Evolutionary conservation across 805 yeast genomes (phyloP), one percentile per base, ranked within the genome.

Genomic region (Wickerhamomyces xylosicus): DNA sequence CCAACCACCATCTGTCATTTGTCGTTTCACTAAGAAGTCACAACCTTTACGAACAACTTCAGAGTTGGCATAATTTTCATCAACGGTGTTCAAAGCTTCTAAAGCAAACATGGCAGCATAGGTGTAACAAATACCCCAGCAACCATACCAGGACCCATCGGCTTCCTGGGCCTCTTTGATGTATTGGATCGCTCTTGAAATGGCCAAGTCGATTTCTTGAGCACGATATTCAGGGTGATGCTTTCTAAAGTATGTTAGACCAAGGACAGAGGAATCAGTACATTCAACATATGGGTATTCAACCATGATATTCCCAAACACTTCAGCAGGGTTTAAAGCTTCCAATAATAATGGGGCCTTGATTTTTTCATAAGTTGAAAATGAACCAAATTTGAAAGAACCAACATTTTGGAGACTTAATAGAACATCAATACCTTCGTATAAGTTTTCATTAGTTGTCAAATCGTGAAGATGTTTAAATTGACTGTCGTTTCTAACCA

Each of bases 231-330:
- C 66, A 5, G 33, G 33, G 52, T 72, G 77, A 52, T 75, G 65
- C 42, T 76, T 69, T 34, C 78, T 66, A 62, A 87, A 92, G 56
- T 81, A 83, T 0, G 84, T 78, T 42, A 92, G 65, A 0, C 98
- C 98, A 28, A 92, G 63, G 5, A 92, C 95, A 1, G 90, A 78
- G 0, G 97, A 89, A 60, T 94, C 98, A 0, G 97, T 87, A 58
- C 99, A 92, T 59, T 92, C 99, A 17, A 94, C 97, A 54, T 92
- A 92, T 0, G 98, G 97, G 57, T 85, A 92, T 59, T 92, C 99
- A 19, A 92, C 95, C 99, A 92, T 92, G 42, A 92, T 92, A 50
- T 92, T 89, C 41, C 95, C 95, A 62, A 92, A 92, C 0, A 92
- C 98, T 57, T 92, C 98, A 2, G 98, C 99, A 0, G 98, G 97